These are phyloP conservation scores for Thalassiosira mediterranea DNA, from an alignment of 352 stramenopile species.

Conservation along the genomic window DNA sequence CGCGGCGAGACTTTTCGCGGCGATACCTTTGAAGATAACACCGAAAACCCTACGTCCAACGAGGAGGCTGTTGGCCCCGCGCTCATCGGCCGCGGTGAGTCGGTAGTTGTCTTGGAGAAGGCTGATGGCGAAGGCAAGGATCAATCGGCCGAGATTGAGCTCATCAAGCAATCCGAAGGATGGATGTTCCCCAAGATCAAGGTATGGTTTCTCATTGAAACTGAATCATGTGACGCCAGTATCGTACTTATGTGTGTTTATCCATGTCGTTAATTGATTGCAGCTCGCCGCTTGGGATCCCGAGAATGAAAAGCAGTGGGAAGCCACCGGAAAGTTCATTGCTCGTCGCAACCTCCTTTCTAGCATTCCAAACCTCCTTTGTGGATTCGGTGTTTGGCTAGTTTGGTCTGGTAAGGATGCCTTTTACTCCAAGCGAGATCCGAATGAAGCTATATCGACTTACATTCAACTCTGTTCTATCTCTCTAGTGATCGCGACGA, in stretches of 20 bases:
- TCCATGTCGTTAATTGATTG: neutral
- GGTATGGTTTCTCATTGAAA: conserved; percentile 5
- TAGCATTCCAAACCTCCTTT: conserved; percentile 38
- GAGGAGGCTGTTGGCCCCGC: neutral
- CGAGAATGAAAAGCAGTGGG: conserved; percentile 46
- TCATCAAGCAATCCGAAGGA: conserved; percentile 13
- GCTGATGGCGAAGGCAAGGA: conserved; percentile 10
- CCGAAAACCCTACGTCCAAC: too few species aligned
- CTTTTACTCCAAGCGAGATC: too few species aligned
- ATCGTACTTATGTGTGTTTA: neutral
- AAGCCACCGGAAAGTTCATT: conserved; percentile 26
- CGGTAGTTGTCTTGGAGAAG: conserved; percentile 13
- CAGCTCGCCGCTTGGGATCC: conserved; percentile 14
- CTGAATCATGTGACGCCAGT: neutral
- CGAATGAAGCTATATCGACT: too few species aligned
- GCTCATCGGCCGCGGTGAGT: conserved; percentile 36
- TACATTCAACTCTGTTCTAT: too few species aligned
- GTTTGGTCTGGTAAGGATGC: too few species aligned
- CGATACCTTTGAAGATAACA: too few species aligned
- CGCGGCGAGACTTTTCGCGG: too few species aligned
- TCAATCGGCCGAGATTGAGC: conserved; percentile 2
- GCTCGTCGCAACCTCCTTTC: conserved; percentile 33
- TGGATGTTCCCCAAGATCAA: conserved; percentile 39
- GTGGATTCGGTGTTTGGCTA: conserved; percentile 41
- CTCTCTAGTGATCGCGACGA: conserved; percentile 36